phyloP scores from a whole-genome alignment of 306 rosid genomes.

The Lagenaria siceraria region DNA sequence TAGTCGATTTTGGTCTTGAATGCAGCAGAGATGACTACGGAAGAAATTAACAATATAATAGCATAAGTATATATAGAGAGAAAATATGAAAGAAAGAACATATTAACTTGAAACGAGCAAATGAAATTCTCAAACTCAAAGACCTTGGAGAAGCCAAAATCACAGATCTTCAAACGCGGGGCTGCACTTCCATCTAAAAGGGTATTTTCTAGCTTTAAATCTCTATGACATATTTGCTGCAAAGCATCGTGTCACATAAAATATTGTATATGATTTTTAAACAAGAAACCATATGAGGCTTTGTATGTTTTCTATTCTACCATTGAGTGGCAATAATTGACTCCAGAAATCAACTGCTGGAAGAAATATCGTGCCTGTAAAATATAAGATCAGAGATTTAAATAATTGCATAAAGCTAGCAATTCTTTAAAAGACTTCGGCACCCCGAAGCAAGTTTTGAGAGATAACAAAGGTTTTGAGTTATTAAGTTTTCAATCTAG shows the following conservation, averaged over 20 bases:
- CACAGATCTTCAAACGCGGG: slow-evolving; percentile 1
- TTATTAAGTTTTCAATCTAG: no score
- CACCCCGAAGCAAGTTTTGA: no score
- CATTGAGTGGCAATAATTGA: no score
- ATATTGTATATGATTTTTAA: background rate
- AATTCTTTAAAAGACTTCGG: no score
- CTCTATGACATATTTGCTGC: slow-evolving; percentile 57
- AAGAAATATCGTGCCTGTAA: no score
- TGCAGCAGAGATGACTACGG: slow-evolving; percentile 48
- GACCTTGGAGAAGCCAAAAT: background rate
- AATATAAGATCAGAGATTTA: no score
- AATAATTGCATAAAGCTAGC: no score
- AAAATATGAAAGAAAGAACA: background rate
- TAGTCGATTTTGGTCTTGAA: slow-evolving; percentile 48
- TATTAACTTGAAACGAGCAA: background rate
- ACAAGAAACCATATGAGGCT: background rate
- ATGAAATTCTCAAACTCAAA: background rate
- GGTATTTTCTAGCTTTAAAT: slow-evolving; percentile 47
- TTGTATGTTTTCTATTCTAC: background rate
- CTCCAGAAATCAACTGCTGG: no score
- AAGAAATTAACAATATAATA: background rate
- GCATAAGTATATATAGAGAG: background rate
- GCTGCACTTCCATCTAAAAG: slow-evolving; percentile 18
- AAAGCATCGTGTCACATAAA: background rate
- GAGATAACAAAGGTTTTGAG: no score